A percentile compares a stretch with the other conserved stretches of the same genome.
Evolutionary conservation across 345 rosid species (phyloP).

Genomic region (Aethionema arabicum): DNA sequence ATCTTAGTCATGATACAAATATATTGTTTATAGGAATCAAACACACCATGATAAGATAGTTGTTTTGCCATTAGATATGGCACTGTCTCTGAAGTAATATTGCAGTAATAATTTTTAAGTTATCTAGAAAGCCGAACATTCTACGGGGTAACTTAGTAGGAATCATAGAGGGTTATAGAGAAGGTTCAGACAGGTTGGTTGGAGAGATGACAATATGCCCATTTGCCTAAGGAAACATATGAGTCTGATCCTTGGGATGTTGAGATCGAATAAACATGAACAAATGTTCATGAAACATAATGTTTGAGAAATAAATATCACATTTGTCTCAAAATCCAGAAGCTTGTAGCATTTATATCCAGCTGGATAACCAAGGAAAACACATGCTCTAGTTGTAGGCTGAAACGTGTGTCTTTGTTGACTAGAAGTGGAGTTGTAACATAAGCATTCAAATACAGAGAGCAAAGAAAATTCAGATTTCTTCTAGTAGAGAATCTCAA

Average conservation of each 20-base stretch:
- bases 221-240: too few species aligned
- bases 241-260: not conserved
- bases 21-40: too few species aligned
- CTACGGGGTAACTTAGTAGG: too few species aligned
- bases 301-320: not conserved
- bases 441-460: not conserved
- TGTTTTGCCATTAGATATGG: too few species aligned
- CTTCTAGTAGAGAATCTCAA: not conserved
- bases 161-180: too few species aligned
- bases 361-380: not conserved
- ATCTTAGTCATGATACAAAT: not conserved
- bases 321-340: not conserved
- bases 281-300: not conserved
- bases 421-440: not conserved
- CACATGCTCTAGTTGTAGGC: not conserved
- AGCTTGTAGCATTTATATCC: not conserved
- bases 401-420: not conserved
- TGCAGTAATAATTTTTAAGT: too few species aligned
- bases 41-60: too few species aligned
- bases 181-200: too few species aligned
- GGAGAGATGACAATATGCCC: too few species aligned
- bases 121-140: too few species aligned
- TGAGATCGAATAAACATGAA: not conserved
- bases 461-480: not conserved
- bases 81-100: too few species aligned